A percentile compares a stretch with the other conserved stretches of the same genome.
Evolutionary conservation across 2,329 filamentous ascomycete species (phyloP).

Genomic region (Aspergillus unguis): DNA sequence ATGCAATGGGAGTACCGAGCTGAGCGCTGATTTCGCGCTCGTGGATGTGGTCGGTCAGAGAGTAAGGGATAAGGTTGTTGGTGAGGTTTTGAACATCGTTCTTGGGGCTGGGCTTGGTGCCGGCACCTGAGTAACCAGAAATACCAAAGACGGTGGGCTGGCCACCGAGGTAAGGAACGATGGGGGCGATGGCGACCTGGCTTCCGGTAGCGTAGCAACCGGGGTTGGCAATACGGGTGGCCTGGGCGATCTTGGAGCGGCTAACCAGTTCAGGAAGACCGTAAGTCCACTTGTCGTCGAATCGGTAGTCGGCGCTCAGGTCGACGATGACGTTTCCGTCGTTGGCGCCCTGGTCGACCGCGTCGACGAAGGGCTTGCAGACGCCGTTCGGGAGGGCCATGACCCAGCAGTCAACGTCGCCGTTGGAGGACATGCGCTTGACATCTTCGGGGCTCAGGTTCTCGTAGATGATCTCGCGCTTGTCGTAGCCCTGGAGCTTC

Average conservation of each 20-base stretch:
- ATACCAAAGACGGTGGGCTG: constrained; percentile 84
- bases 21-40: constrained; percentile 84
- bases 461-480: constrained; percentile 88
- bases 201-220: constrained; percentile 94
- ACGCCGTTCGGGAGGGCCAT: constrained; percentile 96
- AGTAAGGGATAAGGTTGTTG: constrained; percentile 89
- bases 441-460: constrained; percentile 86
- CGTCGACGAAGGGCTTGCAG: constrained; percentile 90
- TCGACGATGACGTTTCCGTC: constrained; percentile 78
- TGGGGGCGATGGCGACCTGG: constrained; percentile 80
- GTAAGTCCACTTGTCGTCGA: constrained; percentile 82
- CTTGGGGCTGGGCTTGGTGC: constrained; percentile 90
- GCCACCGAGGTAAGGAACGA: constrained; percentile 73
- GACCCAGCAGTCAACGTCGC: constrained; percentile 91
- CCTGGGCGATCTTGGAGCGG: constrained; percentile 70
- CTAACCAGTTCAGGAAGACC: constrained; percentile 82
- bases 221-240: constrained; percentile 83
- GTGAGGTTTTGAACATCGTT: constrained; percentile 81
- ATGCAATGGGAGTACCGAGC: constrained; percentile 70
- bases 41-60: constrained; percentile 89
- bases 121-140: constrained; percentile 90
- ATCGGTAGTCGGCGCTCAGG: constrained; percentile 94
- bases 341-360: constrained; percentile 68
- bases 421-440: constrained; percentile 74
- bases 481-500: constrained; percentile 83